Conservation (phyloP, 306 rosid species). For the Casuarina cunninghamiana region DNA sequence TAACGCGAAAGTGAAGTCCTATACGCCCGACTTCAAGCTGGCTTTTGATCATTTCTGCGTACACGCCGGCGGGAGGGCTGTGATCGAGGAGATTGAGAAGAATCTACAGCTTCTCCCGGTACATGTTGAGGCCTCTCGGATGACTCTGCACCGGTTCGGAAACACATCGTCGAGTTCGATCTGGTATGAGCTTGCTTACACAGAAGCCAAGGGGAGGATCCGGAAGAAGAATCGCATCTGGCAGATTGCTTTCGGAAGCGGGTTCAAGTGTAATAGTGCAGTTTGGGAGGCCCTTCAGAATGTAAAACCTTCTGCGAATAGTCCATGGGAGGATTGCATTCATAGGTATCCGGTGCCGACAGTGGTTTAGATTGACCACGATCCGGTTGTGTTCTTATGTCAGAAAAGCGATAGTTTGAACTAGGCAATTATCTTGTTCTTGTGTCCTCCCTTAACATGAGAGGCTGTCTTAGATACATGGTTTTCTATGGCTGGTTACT, state of each 20-base stretch:
- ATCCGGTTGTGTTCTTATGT: conserved; percentile 13
- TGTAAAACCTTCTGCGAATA: conserved; percentile 47
- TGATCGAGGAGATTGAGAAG: conserved; percentile 72
- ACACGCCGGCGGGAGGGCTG: conserved; percentile 72
- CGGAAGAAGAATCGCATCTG: conserved; percentile 51
- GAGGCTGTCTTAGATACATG: too few species aligned
- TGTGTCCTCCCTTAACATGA: not conserved
- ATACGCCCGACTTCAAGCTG: conserved; percentile 63
- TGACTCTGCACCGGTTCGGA: conserved; percentile 71
- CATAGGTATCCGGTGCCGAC: conserved; percentile 53
- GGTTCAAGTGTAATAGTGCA: conserved; percentile 72
- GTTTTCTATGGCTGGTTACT: too few species aligned
- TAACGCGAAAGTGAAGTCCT: conserved; percentile 39
- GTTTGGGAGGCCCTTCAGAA: conserved; percentile 68
- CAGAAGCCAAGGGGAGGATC: conserved; percentile 56
- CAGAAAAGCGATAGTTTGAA: not conserved
- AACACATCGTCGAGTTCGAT: conserved; percentile 70
- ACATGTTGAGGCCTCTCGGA: conserved; percentile 64
- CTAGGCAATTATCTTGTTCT: conserved; percentile 13
- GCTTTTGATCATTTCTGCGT: conserved; percentile 74
- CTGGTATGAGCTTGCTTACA: conserved; percentile 75
- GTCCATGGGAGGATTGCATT: conserved; percentile 76
- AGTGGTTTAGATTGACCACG: conserved; percentile 14
- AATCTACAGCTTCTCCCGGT: conserved; percentile 52
- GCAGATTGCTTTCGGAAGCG: conserved; percentile 78